These are phyloP conservation scores for Collybiopsis confluens DNA, from an alignment of 768 basidiomycete species.

Conservation along the genomic window DNA sequence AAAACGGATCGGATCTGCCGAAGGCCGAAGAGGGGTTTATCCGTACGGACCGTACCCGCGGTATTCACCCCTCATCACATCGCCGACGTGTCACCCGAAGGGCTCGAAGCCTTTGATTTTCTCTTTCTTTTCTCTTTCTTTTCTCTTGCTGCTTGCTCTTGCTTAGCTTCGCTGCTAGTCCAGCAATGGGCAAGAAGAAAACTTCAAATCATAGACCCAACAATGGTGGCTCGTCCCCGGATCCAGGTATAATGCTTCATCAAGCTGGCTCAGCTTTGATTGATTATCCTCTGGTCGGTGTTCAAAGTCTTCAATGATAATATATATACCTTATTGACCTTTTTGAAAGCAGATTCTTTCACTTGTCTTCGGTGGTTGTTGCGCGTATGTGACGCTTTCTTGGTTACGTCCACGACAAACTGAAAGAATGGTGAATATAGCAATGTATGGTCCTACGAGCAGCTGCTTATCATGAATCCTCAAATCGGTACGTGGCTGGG, in stretches of 20 bases:
- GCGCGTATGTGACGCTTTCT: conserved; percentile 49
- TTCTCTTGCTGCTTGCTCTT: neutral
- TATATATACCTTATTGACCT: conserved; percentile 9
- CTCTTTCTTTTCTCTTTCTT: neutral
- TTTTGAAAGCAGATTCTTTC: conserved; percentile 35
- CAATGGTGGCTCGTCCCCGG: neutral
- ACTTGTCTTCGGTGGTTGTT: conserved; percentile 80
- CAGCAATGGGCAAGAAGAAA: neutral
- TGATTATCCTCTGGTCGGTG: conserved; percentile 32
- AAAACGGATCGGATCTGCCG: neutral
- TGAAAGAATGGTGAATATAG: conserved; percentile 28
- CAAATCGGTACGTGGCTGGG: conserved; percentile 50
- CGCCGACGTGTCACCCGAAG: neutral
- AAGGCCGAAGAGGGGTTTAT: too few species aligned
- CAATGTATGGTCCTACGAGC: conserved; percentile 77
- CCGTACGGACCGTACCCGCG: conserved; percentile 1
- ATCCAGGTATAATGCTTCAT: conserved; percentile 21
- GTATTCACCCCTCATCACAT: neutral
- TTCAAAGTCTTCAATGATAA: neutral
- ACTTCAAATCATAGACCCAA: neutral
- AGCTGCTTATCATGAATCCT: conserved; percentile 65
- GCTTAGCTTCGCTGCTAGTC: neutral
- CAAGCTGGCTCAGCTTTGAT: conserved; percentile 32
- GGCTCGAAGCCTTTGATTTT: conserved; percentile 1
- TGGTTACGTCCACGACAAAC: neutral